Conservation (phyloP, 2,329 filamentous ascomycete genomes). For the Coniochaeta pulveracea region DNA sequence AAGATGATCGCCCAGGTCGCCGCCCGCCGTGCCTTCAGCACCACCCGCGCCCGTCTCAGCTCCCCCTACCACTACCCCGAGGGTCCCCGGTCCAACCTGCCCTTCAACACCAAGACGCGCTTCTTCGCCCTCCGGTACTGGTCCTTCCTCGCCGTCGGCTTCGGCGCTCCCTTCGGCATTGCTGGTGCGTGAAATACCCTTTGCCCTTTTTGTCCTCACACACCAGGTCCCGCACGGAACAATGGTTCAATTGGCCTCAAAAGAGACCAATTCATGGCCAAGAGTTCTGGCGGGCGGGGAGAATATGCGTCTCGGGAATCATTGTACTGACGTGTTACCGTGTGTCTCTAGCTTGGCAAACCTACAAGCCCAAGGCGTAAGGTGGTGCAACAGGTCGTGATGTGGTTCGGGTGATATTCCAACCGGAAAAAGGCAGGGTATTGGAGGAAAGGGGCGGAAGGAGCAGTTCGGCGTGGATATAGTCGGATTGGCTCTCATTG, state of each 20-base stretch:
- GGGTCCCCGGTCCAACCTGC: conserved; percentile 87
- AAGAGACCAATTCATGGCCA: background rate
- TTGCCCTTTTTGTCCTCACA: background rate
- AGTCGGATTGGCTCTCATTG: background rate
- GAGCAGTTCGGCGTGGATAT: background rate
- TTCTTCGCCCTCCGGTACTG: conserved; percentile 79
- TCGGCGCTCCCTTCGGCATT: conserved; percentile 53
- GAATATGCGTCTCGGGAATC: background rate
- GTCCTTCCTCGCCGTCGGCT: conserved; percentile 49
- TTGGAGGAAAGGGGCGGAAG: background rate
- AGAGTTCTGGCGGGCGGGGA: background rate
- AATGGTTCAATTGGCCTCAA: background rate
- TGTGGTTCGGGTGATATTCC: background rate
- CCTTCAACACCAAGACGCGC: conserved; percentile 90
- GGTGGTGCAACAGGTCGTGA: conserved; percentile 4
- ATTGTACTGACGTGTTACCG: conserved; percentile 14
- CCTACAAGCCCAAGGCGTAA: conserved; percentile 32
- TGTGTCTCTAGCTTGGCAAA: conserved; percentile 34
- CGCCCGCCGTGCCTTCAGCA: conserved; percentile 87
- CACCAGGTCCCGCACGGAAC: no score
- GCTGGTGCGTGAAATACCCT: conserved; percentile 33
- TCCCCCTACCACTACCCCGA: conserved; percentile 98
- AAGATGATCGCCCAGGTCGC: conserved; percentile 63
- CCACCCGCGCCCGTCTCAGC: conserved; percentile 70
- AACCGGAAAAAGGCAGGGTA: conserved; percentile 7